These are phyloP conservation scores for Oenanthe javanica DNA, from an alignment of 140 eudicot genomes.

Conservation along the genomic window DNA sequence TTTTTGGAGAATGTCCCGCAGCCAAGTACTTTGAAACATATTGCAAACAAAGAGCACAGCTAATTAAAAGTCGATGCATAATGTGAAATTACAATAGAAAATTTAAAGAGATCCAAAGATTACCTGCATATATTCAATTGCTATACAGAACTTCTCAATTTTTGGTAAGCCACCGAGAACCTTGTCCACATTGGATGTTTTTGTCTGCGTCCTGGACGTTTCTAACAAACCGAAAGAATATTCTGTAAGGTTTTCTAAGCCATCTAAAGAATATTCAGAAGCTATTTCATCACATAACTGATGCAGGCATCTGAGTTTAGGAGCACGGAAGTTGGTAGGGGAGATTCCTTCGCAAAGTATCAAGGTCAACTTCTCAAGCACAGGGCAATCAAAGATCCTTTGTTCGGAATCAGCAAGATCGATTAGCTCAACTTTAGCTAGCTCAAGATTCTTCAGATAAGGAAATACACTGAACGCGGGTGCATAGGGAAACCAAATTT, in stretches of 20 bases:
- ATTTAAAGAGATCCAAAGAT: not conserved
- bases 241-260: not conserved
- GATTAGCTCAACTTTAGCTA: not conserved
- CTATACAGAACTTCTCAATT: not conserved
- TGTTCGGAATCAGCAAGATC: not conserved
- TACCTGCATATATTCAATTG: not conserved
- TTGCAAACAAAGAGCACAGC: not conserved
- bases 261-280: not conserved
- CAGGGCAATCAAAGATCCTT: not conserved
- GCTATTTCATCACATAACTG: not conserved
- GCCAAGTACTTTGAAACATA: not conserved
- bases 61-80: not conserved
- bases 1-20: not conserved
- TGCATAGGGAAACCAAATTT: not conserved
- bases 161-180: not conserved
- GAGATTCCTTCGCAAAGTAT: not conserved
- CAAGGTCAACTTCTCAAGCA: not conserved
- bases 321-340: not conserved
- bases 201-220: not conserved
- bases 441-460: not conserved
- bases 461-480: no score
- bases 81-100: not conserved
- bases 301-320: not conserved
- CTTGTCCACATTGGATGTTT: not conserved
- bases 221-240: not conserved